A percentile compares a stretch with the other conserved stretches of the same genome.
Conservation (phyloP, 2,329 filamentous ascomycete species). For the Aspergillus glaucus region DNA sequence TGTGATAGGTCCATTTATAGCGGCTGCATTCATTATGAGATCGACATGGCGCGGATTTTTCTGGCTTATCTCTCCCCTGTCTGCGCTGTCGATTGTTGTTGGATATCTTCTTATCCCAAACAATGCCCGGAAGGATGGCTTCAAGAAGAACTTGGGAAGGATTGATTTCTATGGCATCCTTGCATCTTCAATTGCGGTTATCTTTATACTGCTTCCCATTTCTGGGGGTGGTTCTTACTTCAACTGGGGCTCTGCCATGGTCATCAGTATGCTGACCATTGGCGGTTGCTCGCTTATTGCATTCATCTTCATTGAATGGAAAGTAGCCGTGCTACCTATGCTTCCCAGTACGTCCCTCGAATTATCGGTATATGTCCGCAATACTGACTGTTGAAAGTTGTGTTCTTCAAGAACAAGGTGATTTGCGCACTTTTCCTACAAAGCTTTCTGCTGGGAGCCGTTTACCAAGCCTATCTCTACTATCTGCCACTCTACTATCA, state of each 20-base stretch:
- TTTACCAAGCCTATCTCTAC: slow-evolving; percentile 56
- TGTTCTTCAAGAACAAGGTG: slow-evolving; percentile 50
- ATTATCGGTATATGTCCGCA: background rate
- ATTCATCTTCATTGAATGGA: slow-evolving; percentile 53
- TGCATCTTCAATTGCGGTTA: slow-evolving; percentile 49
- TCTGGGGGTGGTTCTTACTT: slow-evolving; percentile 57
- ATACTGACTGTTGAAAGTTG: slow-evolving; percentile 17
- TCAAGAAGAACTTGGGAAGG: slow-evolving; percentile 45
- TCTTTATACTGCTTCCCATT: slow-evolving; percentile 58
- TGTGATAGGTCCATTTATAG: slow-evolving; percentile 43
- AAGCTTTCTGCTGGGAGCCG: slow-evolving; percentile 54
- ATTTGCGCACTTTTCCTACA: slow-evolving; percentile 52
- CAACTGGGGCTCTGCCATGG: slow-evolving; percentile 50
- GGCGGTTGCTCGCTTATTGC: slow-evolving; percentile 41
- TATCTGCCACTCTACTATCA: slow-evolving; percentile 59
- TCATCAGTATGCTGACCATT: slow-evolving; percentile 54
- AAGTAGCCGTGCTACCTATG: slow-evolving; percentile 52
- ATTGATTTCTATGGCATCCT: slow-evolving; percentile 57
- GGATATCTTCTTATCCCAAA: slow-evolving; percentile 49
- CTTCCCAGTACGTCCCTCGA: slow-evolving; percentile 39
- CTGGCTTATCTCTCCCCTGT: slow-evolving; percentile 49
- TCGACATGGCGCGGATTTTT: slow-evolving; percentile 43
- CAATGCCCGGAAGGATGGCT: slow-evolving; percentile 42
- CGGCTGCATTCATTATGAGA: slow-evolving; percentile 39
- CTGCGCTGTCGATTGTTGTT: slow-evolving; percentile 41